Percentiles rank a stretch among this genome's conserved stretches.
Conservation (phyloP, 2,329 filamentous ascomycete genomes). For the Aspergillus sojae region DNA sequence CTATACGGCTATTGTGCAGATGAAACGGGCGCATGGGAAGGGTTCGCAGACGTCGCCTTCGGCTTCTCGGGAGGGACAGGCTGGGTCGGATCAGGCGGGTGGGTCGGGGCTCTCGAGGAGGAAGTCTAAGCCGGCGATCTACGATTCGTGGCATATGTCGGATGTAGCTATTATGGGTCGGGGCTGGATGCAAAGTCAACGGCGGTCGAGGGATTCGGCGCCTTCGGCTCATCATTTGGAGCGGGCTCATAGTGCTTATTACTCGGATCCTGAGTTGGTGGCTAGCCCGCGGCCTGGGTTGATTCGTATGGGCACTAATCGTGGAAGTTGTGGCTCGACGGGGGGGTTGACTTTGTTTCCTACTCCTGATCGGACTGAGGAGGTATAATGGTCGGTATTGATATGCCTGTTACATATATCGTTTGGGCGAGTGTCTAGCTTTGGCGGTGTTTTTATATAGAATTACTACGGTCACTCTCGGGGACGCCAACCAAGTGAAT, state of each 20-base stretch:
- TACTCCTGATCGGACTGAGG: neutral
- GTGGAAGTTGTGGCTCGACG: neutral
- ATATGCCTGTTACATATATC: neutral
- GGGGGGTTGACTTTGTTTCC: neutral
- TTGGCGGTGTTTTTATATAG: neutral
- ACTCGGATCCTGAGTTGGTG: neutral
- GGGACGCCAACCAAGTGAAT: neutral
- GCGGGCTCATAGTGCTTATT: neutral
- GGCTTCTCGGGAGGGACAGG: neutral
- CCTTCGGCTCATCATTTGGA: neutral
- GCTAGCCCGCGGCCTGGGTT: neutral
- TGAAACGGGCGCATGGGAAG: neutral
- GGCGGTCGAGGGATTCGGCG: neutral
- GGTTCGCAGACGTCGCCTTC: neutral
- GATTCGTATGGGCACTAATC: neutral
- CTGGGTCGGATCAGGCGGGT: neutral
- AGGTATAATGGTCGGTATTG: neutral
- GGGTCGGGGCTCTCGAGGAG: neutral
- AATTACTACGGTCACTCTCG: neutral
- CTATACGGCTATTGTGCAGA: neutral
- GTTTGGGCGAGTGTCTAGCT: neutral
- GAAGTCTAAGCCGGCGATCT: neutral
- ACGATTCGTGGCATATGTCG: slow-evolving; percentile 1
- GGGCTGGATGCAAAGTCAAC: neutral
- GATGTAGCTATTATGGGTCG: slow-evolving; percentile 3